Conservation (phyloP, 176 grass and related monocot genomes). For the Triticum dicoccoides region DNA sequence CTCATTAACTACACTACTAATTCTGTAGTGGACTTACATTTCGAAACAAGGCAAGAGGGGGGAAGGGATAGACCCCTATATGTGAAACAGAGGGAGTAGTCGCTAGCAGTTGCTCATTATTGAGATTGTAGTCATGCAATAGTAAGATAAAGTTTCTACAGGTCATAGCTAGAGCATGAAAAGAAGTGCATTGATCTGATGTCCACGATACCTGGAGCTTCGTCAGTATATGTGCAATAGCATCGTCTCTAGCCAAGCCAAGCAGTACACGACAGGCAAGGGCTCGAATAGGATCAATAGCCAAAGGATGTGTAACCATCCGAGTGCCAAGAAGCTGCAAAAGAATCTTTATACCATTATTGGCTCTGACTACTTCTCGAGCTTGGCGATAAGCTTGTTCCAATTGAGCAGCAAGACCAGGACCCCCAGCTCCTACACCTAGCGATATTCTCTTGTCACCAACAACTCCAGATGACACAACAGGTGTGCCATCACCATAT, state of each 20-base stretch:
- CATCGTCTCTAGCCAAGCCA: conserved; percentile 89
- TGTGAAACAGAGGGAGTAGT: neutral
- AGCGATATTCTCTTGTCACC: conserved; percentile 86
- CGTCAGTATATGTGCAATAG: conserved; percentile 96
- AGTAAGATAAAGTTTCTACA: neutral
- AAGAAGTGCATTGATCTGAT: neutral
- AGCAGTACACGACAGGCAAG: conserved; percentile 94
- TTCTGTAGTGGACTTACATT: neutral
- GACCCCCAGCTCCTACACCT: conserved; percentile 80
- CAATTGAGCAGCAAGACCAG: conserved; percentile 96
- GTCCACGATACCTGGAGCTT: conserved; percentile 73
- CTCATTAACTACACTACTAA: neutral
- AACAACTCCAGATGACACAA: conserved; percentile 65
- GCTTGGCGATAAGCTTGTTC: conserved; percentile 97
- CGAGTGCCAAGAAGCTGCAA: conserved; percentile 85
- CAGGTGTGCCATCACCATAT: conserved; percentile 46
- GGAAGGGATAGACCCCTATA: neutral
- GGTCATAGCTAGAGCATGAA: neutral
- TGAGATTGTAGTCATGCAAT: neutral
- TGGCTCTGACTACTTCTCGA: conserved; percentile 87
- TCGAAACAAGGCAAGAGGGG: conserved; percentile 1
- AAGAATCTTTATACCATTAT: conserved; percentile 98
- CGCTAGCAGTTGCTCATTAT: neutral
- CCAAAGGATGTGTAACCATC: conserved; percentile 85
- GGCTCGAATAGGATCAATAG: conserved; percentile 86